These are phyloP conservation scores for Myxozyma monticola DNA, from an alignment of 805 yeast genomes.

Conservation along the genomic window DNA sequence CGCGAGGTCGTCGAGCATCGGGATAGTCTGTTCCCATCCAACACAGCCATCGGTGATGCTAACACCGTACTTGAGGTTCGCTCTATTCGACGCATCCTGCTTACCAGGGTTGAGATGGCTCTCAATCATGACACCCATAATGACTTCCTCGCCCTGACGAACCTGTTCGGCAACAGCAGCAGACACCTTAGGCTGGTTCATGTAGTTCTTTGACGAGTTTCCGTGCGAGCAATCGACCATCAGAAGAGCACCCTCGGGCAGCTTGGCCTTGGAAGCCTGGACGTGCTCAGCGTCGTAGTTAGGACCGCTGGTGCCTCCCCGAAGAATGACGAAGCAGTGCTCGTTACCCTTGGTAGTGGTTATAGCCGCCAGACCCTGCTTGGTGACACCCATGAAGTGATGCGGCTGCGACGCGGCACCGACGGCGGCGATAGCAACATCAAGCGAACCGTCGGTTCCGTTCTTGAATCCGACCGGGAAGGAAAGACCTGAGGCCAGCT, in stretches of 20 bases:
- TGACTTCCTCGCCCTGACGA: slow-evolving; percentile 70
- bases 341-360: slow-evolving; percentile 95
- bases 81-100: slow-evolving; percentile 67
- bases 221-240: slow-evolving; percentile 99
- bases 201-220: slow-evolving; percentile 89
- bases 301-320: slow-evolving; percentile 95
- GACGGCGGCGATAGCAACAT: slow-evolving; percentile 92
- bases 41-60: slow-evolving; percentile 98
- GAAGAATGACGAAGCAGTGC: slow-evolving; percentile 86
- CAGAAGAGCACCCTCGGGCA: slow-evolving; percentile 48
- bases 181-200: slow-evolving; percentile 94
- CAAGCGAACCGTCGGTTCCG: slow-evolving; percentile 94
- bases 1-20: slow-evolving; percentile 75
- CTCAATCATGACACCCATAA: slow-evolving; percentile 96
- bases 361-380: slow-evolving; percentile 95
- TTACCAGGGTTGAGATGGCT: slow-evolving; percentile 88
- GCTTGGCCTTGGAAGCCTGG: slow-evolving; percentile 65
- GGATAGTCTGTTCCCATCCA: slow-evolving; percentile 83
- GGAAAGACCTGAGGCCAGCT: slow-evolving; percentile 94
- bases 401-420: slow-evolving; percentile 89
- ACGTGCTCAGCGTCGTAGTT: slow-evolving; percentile 86
- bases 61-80: slow-evolving; percentile 82
- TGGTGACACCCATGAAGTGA: slow-evolving; percentile 96
- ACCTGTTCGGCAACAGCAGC: slow-evolving; percentile 78
- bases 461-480: slow-evolving; percentile 99